A percentile compares a stretch with the other conserved stretches of the same genome.
These are phyloP conservation scores for Kazachstania sp. DNA, from an alignment of 1,139 yeast genomes.

Conservation along the genomic window DNA sequence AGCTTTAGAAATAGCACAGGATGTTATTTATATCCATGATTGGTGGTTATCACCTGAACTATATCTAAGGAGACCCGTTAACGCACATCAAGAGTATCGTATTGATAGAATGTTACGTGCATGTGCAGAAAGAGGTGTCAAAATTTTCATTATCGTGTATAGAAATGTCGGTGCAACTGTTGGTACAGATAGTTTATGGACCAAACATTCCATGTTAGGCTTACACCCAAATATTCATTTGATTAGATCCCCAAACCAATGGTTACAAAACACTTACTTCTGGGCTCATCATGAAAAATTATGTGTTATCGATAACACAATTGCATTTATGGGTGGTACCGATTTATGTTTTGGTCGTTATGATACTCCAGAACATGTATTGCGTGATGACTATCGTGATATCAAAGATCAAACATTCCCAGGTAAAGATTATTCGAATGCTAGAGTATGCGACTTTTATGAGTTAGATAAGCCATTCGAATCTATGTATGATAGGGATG, in stretches of 20 bases:
- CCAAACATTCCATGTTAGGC: slow-evolving; percentile 84
- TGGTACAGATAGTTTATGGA: slow-evolving; percentile 87
- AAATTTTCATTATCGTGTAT: slow-evolving; percentile 86
- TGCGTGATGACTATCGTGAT: slow-evolving; percentile 59
- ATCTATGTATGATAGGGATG: slow-evolving; percentile 79
- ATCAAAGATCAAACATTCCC: slow-evolving; percentile 70
- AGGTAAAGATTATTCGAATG: slow-evolving; percentile 96
- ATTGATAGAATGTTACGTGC: slow-evolving; percentile 79
- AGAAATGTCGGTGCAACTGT: slow-evolving; percentile 92
- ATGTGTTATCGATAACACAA: slow-evolving; percentile 75
- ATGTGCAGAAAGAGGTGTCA: slow-evolving; percentile 92
- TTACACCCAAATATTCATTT: slow-evolving; percentile 83
- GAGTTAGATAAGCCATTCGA: slow-evolving; percentile 80
- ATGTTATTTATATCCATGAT: slow-evolving; percentile 89
- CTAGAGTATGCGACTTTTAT: slow-evolving; percentile 80
- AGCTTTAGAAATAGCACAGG: slow-evolving; percentile 89
- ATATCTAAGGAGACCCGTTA: slow-evolving; percentile 86
- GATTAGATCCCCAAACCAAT: slow-evolving; percentile 90
- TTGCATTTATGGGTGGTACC: slow-evolving; percentile 90
- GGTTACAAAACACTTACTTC: slow-evolving; percentile 84
- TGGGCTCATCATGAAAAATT: slow-evolving; percentile 99
- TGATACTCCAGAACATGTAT: slow-evolving; percentile 93
- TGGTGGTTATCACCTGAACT: slow-evolving; percentile 99
- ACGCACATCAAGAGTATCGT: slow-evolving; percentile 92
- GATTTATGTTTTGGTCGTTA: slow-evolving; percentile 93